These are phyloP conservation scores for Scheffersomyces segobiensis DNA, from an alignment of 1,139 yeast species.

Conservation along the genomic window DNA sequence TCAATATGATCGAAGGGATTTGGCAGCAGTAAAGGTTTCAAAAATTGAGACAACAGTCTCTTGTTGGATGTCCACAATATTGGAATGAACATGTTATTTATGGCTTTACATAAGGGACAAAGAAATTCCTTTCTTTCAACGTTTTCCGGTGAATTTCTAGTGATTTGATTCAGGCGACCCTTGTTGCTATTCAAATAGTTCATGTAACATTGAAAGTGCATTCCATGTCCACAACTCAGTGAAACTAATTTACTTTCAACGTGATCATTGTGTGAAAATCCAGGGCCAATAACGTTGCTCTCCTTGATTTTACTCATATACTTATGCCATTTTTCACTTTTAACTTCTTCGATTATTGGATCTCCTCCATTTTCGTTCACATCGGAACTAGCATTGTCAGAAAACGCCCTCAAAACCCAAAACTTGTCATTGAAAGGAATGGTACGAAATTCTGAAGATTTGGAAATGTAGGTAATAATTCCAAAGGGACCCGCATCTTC, in stretches of 20 bases:
- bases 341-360: constrained; percentile 18
- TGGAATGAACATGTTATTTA: constrained; percentile 84
- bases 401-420: constrained; percentile 68
- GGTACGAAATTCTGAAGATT: constrained; percentile 59
- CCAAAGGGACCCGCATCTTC: constrained; percentile 76
- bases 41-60: constrained; percentile 25
- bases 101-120: constrained; percentile 89
- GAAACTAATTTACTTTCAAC: constrained; percentile 55
- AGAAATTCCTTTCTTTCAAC: constrained; percentile 69
- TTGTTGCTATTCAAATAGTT: constrained; percentile 58
- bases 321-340: constrained; percentile 34
- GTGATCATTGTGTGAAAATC: constrained; percentile 50
- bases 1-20: constrained; percentile 17
- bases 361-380: constrained; percentile 25
- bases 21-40: constrained; percentile 13
- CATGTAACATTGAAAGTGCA: constrained; percentile 79
- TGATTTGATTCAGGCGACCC: constrained; percentile 66
- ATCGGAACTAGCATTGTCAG: constrained; percentile 55
- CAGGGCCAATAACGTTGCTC: constrained; percentile 64
- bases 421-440: constrained; percentile 65
- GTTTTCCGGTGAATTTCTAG: constrained; percentile 81
- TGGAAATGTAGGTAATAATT: constrained; percentile 59
- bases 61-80: constrained; percentile 51
- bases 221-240: constrained; percentile 91
- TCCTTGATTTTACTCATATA: constrained; percentile 39